Evolutionary conservation across 2,329 filamentous ascomycete species (phyloP), one percentile per base, ranked within the genome.

Genomic region (Chrysosporium queenslandicum): DNA sequence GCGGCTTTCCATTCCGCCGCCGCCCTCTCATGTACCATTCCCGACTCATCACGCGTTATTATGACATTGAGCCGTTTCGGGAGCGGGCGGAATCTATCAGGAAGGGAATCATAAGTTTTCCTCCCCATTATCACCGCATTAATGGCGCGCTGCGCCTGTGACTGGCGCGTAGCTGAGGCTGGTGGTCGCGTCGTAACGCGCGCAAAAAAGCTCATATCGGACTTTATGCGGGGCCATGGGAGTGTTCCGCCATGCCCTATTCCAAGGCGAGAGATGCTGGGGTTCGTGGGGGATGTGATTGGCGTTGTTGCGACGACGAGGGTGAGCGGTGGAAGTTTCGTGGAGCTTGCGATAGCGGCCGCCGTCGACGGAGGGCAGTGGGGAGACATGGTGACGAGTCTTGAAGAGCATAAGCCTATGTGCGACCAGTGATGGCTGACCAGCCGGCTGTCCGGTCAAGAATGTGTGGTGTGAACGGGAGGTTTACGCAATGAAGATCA

Each of bases 41-140:
- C 63, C 0, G 59, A 55, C n/a, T 56, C 58, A 52, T 70, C 66
- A n/a, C 68, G 61, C 45, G 82, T 86, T 59, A 98, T 75, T 58
- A 97, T 80, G 37, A 96, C 80, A 68, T 95, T 97, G 47, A 89
- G 74, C 8, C 92, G 77, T 56, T 82, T 85, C 56, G 81, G 83
- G 30, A 98, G 76, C 16, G 92, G 92, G 2, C 89, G 78, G 66
- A 92, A 89, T 48, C 76, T 78, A 5, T 74, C 64, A 1, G 92
- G 91, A 55, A 98, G 91, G 58, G 83, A 88, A 49, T 94, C 88
- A 84, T 91, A 98, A 0, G 92, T 98, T 70, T 94, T 96, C 64
- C 92, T 86, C 55, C 92, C 92, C 92, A 98, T 98, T 60, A 98
- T 85, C 48, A 97, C 87, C 16, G 87, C 86, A 67, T 90, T 91